Base-by-base conservation (phyloP, 768 basidiomycete species). In the Macrolepiota dolichaula region DNA sequence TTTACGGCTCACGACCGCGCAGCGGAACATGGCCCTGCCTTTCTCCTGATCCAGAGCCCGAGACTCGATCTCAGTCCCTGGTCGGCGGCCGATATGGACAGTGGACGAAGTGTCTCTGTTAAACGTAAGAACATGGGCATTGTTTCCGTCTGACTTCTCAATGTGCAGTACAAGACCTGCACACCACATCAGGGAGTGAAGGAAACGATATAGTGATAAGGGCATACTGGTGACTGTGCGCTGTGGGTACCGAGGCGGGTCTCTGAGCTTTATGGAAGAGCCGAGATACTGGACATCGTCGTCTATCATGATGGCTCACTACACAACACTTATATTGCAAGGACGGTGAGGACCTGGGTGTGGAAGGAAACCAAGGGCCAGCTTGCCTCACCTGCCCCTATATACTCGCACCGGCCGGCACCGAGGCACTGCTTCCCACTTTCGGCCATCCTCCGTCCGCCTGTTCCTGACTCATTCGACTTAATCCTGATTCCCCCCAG, bases 1-100 rank as follows among this genome's bases (percentile, higher is more conserved):
- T 68, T 76, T 83, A 25, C 91, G 82, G 70, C 88, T 91, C 64
- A 93, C 87, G 50, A 92, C 91, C 32, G 89, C 86, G 68, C 91
- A 92, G 52, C 84, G 74, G 65, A 92, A 92, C 71, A 85, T 81
- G 15, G 85, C 88, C 59, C 78, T 79, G 57, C 79, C 78, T 52
- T 70, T 70, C 25, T 79, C 77, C 53, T 71, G 72, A 59, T 75
- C 77, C 51, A 72, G 68, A 51, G 72, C 69, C 72, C 76, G 71
- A 63, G 73, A 70, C 61, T 70, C 76, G 42, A 70, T 66, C 64
- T 83, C 79, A 59, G 76, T 77, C 19, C 80, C 78, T 10, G 89
- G 84, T 61, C 85, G 84, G 51, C 91, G 85, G 3, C 91, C 91
- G 67, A 92, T 85, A 63, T 82, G 78, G 15, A 92, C 77, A 51